Percentiles rank a stretch among this genome's conserved stretches.
Conservation (phyloP, 768 basidiomycete species). For the Cantharellus anzutake region DNA sequence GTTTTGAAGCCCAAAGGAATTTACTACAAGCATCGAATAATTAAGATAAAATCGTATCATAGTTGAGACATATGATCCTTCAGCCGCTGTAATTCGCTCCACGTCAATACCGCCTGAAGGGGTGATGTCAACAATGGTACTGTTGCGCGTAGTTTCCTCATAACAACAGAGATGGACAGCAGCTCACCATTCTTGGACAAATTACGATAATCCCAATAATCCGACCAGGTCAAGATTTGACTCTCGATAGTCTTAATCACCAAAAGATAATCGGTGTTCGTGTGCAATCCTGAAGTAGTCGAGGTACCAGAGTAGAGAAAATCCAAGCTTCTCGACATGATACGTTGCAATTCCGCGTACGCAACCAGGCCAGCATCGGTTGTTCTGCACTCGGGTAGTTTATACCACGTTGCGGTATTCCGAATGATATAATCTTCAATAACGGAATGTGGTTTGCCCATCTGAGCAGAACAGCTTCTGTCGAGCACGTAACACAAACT, state of each 20-base stretch:
- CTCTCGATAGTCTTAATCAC: conserved; percentile 71
- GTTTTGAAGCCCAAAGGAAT: conserved; percentile 93
- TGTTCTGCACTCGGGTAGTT: conserved; percentile 38
- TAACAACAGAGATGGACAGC: no score
- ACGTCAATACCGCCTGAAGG: neutral
- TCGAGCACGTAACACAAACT: conserved; percentile 62
- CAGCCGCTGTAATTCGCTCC: conserved; percentile 9
- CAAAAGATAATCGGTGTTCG: conserved; percentile 68
- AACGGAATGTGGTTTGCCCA: conserved; percentile 89
- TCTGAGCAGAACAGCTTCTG: conserved; percentile 79
- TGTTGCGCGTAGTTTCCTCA: no score
- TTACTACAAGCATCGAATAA: conserved; percentile 73
- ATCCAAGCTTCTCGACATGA: conserved; percentile 75
- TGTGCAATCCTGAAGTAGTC: conserved; percentile 63
- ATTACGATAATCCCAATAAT: conserved; percentile 24
- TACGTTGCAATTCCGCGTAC: conserved; percentile 76
- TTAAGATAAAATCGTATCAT: conserved; percentile 53
- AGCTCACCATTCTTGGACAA: neutral
- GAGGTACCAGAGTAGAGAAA: conserved; percentile 71
- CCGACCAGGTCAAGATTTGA: conserved; percentile 44
- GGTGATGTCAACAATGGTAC: no score
- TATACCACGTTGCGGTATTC: conserved; percentile 57
- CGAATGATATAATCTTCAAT: conserved; percentile 92
- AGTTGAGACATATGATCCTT: conserved; percentile 19
- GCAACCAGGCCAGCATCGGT: conserved; percentile 52